phyloP scores from a whole-genome alignment of 75 land plant species.

The Pseudotsuga menziesii region DNA sequence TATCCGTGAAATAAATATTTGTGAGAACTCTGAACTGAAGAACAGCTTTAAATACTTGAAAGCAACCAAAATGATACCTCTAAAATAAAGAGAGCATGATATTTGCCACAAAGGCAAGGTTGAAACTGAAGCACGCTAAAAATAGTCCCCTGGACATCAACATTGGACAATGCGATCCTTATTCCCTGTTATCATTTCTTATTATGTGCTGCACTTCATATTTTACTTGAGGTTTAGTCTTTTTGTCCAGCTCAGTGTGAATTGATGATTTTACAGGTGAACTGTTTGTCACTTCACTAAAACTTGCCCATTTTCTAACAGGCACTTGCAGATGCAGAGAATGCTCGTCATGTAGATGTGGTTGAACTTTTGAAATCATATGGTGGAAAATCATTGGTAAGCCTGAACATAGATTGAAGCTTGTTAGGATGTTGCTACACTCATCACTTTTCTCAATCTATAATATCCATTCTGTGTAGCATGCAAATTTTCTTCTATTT shows the following conservation, averaged over 20 bases:
- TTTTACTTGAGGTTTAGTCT: not conserved
- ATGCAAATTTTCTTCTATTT: not conserved
- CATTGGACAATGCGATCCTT: not conserved
- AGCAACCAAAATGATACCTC: not conserved
- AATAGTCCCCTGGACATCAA: not conserved
- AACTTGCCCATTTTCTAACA: conserved; percentile 15
- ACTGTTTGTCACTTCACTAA: not conserved
- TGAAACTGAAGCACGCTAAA: not conserved
- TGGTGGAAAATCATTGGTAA: conserved; percentile 57
- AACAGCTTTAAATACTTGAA: not conserved
- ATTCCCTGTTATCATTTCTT: not conserved
- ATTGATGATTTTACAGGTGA: not conserved
- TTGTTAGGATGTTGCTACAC: not conserved
- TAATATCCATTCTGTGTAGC: not conserved
- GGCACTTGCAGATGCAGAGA: conserved; percentile 88
- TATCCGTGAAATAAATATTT: not conserved
- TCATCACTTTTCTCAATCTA: not conserved
- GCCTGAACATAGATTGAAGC: not conserved
- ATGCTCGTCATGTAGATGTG: conserved; percentile 43
- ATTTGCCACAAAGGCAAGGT: not conserved
- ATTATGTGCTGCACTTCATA: not conserved
- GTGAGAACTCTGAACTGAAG: not conserved
- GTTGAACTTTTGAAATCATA: conserved; percentile 52
- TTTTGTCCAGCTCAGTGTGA: not conserved
- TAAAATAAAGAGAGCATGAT: not conserved